A percentile compares a stretch with the other conserved stretches of the same genome.
These are phyloP conservation scores for Gymnopus androsaceus DNA, from an alignment of 1,284 basidiomycete genomes.

Conservation along the genomic window DNA sequence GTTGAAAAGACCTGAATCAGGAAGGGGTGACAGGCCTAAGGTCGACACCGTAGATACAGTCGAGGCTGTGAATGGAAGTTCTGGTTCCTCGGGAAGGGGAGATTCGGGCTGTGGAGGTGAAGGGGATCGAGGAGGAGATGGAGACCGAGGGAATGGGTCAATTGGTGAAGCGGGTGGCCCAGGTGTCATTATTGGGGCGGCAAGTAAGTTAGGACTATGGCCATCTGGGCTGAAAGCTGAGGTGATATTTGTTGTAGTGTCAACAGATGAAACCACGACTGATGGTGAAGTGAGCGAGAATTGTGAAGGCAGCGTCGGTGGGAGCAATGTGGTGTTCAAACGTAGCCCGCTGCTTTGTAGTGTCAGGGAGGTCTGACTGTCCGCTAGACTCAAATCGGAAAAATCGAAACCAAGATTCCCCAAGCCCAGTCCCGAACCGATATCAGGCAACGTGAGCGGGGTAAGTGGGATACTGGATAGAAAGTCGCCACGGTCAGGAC, in stretches of 20 bases:
- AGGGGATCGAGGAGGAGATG: conserved; percentile 7
- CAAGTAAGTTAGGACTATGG: neutral
- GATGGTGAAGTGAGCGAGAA: neutral
- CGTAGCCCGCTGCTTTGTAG: too few relatives aligned
- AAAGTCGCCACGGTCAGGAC: neutral
- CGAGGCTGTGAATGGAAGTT: conserved; percentile 5
- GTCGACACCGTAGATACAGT: neutral
- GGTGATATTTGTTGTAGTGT: neutral
- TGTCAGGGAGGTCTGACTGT: neutral
- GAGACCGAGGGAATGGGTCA: conserved; percentile 9
- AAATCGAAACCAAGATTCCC: conserved; percentile 7
- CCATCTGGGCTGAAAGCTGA: neutral
- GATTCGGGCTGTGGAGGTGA: neutral
- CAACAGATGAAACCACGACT: neutral
- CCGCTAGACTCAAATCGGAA: neutral
- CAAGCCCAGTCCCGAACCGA: conserved; percentile 2
- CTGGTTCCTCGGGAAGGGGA: neutral
- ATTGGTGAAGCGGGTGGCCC: conserved; percentile 13
- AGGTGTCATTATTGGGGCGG: conserved; percentile 2
- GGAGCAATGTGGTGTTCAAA: too few relatives aligned
- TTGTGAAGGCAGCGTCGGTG: neutral
- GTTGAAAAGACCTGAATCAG: conserved; percentile 11
- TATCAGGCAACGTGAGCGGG: conserved; percentile 4
- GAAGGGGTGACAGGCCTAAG: neutral
- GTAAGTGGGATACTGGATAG: conserved; percentile 1